Conservation (phyloP, 371 early-diverging fungal genomes). For the Apophysomyces sp. region DNA sequence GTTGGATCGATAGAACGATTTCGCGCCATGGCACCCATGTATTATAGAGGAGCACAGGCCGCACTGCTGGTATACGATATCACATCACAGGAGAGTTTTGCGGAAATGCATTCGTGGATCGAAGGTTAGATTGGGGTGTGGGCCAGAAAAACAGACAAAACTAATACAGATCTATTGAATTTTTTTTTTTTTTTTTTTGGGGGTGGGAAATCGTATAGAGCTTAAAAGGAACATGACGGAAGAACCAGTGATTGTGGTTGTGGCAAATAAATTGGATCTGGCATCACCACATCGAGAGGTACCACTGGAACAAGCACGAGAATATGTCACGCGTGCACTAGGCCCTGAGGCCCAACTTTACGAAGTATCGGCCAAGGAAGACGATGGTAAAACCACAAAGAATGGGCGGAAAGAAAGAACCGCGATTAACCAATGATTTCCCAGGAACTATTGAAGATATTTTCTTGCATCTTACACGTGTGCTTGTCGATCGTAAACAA, state of each 20-base stretch:
- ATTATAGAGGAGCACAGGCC: conserved; percentile 77
- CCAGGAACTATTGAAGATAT: conserved; percentile 58
- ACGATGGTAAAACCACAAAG: conserved; percentile 52
- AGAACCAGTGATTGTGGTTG: conserved; percentile 68
- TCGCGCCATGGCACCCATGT: conserved; percentile 76
- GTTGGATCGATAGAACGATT: conserved; percentile 49
- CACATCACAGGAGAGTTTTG: conserved; percentile 27
- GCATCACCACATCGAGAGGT: conserved; percentile 60
- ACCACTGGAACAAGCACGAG: conserved; percentile 54
- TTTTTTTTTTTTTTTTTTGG: not conserved
- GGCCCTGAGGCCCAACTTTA: conserved; percentile 61
- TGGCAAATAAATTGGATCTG: conserved; percentile 78
- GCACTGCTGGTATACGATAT: conserved; percentile 64
- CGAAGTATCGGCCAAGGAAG: conserved; percentile 76
- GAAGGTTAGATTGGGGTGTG: conserved; percentile 16
- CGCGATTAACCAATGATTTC: not conserved
- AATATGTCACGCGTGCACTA: conserved; percentile 58
- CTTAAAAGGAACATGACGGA: conserved; percentile 73
- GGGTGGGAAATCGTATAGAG: conserved; percentile 35
- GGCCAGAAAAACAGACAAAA: not conserved
- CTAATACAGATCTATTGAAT: too few relatives aligned
- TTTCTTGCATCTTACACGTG: conserved; percentile 59
- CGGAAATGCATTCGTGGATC: conserved; percentile 25
- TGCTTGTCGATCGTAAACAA: conserved; percentile 58
- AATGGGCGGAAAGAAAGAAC: not conserved